phyloP scores from a whole-genome alignment of 768 basidiomycete genomes.

The Rhodotorula taiwanensis region DNA sequence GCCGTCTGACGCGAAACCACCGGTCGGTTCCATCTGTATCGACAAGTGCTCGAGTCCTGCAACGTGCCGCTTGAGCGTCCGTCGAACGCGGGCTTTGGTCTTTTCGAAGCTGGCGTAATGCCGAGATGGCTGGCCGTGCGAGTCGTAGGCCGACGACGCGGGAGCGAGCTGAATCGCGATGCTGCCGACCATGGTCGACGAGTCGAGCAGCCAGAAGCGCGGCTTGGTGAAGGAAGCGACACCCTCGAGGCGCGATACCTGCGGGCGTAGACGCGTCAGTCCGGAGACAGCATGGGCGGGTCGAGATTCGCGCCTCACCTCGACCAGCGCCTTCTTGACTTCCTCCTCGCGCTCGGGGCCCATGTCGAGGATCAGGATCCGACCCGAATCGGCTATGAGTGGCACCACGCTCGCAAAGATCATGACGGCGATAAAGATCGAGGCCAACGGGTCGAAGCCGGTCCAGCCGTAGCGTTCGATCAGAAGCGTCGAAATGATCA shows the following conservation, averaged over 20 bases:
- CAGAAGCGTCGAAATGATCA: slow-evolving; percentile 90
- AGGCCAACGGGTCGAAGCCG: slow-evolving; percentile 96
- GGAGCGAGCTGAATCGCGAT: slow-evolving; percentile 81
- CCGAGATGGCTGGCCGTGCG: slow-evolving; percentile 45
- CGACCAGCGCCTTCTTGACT: slow-evolving; percentile 47
- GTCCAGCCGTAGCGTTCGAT: slow-evolving; percentile 98
- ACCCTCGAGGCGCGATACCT: slow-evolving; percentile 72
- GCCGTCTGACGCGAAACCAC: neutral
- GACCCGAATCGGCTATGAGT: slow-evolving; percentile 86
- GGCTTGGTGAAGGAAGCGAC: slow-evolving; percentile 71
- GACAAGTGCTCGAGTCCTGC: slow-evolving; percentile 78
- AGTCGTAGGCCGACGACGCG: slow-evolving; percentile 55
- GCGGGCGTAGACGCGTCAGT: neutral
- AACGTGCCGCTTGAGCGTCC: slow-evolving; percentile 63
- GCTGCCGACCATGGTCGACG: slow-evolving; percentile 73
- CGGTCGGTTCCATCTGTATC: slow-evolving; percentile 65
- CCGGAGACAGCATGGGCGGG: neutral
- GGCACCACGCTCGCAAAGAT: slow-evolving; percentile 95
- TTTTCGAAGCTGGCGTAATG: slow-evolving; percentile 62
- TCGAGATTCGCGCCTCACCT: slow-evolving; percentile 39
- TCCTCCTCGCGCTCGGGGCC: slow-evolving; percentile 50
- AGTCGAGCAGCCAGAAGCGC: slow-evolving; percentile 94
- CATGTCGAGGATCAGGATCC: slow-evolving; percentile 77
- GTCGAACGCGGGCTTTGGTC: slow-evolving; percentile 69
- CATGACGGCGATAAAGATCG: slow-evolving; percentile 86